Base-by-base conservation (phyloP, 805 yeast species). In the Ogataea populi-albae region DNA sequence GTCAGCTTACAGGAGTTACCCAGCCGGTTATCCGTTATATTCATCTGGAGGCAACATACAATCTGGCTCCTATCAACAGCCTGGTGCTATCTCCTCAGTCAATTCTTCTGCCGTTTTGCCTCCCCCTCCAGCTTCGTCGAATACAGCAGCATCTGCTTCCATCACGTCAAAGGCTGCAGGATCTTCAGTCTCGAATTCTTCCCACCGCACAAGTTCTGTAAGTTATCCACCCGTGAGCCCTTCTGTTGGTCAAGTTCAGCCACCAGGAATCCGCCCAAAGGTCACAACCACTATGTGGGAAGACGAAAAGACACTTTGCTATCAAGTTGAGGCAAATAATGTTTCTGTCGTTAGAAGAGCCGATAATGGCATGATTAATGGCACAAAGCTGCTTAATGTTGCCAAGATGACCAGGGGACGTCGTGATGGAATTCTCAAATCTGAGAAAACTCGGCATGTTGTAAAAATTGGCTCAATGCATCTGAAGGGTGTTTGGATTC, bases 391-490 rank as follows among this genome's bases (percentile, higher is more conserved):
- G 35, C 63, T 79, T 42, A 79, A 79, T 48, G 84, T 79, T 28
- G 81, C 81, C 8, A 79, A 76, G 36, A 79, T 79, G 84, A 78
- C 84, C 9, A 66, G 85, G 49, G 85, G 85, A 14, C 65, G 83
- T 39, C 66, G 85, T 54, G 84, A 79, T 55, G 84, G 85, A n/a
- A 79, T 79, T 36, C 64, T 79, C 38, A 78, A 79, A 57, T 64
- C 71, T 37, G 85, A 79, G 53, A 79, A 77, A 51, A 72, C 73
- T 18, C 64, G 84, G 32, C 77, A 77, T 49, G 84, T 79, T 26
- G 83, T 79, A 18, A 79, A 78, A 56, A 76, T 79, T 50, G 85
- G 85, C n/a, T 73, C 80, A 10, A 77, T 79, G 82, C 81, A 78
- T 52, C 62, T 79, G 45, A 79, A 79, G 53, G 85, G 85, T 22